Evolutionary conservation across 176 grass and related monocot genomes (phyloP).

Genomic region (Calamus simplicifolius): DNA sequence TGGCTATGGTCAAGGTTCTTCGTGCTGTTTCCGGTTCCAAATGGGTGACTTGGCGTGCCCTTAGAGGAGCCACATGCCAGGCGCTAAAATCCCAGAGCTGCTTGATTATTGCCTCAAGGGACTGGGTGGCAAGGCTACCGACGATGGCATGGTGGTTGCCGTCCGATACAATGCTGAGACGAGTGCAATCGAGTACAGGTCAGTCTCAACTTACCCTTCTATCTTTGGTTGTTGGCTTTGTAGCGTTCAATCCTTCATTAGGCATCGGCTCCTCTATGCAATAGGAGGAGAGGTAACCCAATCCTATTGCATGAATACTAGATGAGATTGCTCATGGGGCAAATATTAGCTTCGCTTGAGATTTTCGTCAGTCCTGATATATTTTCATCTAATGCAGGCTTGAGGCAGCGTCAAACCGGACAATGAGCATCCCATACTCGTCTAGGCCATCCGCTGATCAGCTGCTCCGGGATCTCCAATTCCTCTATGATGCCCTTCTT

Average conservation of each 20-base stretch:
- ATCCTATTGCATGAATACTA: no score
- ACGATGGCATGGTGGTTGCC: constrained; percentile 47
- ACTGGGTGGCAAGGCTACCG: constrained; percentile 46
- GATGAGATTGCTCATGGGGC: no score
- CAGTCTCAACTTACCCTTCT: not conserved
- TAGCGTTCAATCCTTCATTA: no score
- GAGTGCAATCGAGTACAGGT: constrained; percentile 90
- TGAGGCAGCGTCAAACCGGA: constrained; percentile 26
- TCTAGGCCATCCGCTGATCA: constrained; percentile 48
- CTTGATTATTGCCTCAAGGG: constrained; percentile 62
- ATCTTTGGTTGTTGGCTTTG: no score
- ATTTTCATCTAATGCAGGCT: constrained; percentile 38
- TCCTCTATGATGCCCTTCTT: constrained; percentile 66
- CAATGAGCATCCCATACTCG: constrained; percentile 1
- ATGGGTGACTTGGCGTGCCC: constrained; percentile 82
- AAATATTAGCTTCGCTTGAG: no score
- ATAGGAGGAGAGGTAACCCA: no score
- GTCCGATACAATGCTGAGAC: constrained; percentile 65
- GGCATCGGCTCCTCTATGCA: no score
- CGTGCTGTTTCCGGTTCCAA: constrained; percentile 33
- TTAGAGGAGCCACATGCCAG: constrained; percentile 62
- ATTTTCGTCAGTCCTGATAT: constrained; percentile 1
- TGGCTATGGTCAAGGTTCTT: constrained; percentile 63
- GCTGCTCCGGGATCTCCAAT: constrained; percentile 58
- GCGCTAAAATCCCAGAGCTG: constrained; percentile 48